These are phyloP conservation scores for Candida adriatica DNA, from an alignment of 805 yeast genomes.

Conservation along the genomic window DNA sequence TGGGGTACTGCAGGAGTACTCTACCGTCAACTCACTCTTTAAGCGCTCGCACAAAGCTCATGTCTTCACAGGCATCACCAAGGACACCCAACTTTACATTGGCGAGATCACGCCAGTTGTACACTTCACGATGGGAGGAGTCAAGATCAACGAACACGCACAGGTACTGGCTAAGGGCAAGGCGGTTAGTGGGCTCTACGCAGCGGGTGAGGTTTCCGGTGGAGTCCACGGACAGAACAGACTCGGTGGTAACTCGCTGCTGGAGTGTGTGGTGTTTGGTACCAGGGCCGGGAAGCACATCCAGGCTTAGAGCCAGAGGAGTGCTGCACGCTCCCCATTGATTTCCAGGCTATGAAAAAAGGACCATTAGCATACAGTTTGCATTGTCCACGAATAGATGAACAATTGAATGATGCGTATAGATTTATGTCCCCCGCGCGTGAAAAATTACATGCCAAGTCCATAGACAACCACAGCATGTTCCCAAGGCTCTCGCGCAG, in stretches of 20 bases:
- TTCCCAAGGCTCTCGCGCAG: neutral
- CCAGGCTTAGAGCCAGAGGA: neutral
- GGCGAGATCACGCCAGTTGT: constrained; percentile 56
- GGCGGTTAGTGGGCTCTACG: constrained; percentile 40
- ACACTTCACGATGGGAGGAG: constrained; percentile 67
- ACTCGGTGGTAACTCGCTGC: constrained; percentile 27
- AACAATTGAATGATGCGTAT: too few species aligned
- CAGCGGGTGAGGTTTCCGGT: constrained; percentile 63
- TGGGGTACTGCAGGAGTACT: constrained; percentile 15
- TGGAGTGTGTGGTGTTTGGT: constrained; percentile 41
- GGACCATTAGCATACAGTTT: too few species aligned
- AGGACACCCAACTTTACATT: constrained; percentile 30
- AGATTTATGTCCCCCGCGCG: too few species aligned
- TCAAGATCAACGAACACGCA: constrained; percentile 42
- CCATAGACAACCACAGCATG: too few species aligned
- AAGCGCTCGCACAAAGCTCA: constrained; percentile 31
- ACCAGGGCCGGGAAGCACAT: constrained; percentile 36
- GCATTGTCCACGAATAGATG: too few species aligned
- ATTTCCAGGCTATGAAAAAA: neutral
- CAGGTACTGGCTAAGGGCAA: constrained; percentile 33
- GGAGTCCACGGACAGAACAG: constrained; percentile 64
- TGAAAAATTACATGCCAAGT: too few species aligned
- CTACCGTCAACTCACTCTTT: constrained; percentile 25
- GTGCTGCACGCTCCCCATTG: neutral
- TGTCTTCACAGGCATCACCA: constrained; percentile 23